A percentile compares a stretch with the other conserved stretches of the same genome.
These are phyloP conservation scores for Candida maris DNA, from an alignment of 805 yeast species.

Conservation along the genomic window DNA sequence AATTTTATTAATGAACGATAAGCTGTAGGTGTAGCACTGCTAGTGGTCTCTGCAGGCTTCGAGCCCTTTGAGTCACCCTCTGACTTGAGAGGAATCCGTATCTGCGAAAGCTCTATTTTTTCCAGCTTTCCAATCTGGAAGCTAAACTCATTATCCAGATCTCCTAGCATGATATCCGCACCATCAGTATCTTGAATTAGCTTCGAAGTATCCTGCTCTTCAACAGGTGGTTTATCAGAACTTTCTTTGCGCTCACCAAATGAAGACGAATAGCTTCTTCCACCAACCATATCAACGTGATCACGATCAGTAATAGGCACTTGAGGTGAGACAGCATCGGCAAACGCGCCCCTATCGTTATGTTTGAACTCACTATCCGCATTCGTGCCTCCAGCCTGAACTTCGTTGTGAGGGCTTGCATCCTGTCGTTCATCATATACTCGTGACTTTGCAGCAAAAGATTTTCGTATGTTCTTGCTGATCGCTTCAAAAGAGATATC, in stretches of 20 bases:
- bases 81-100: slow-evolving; percentile 22
- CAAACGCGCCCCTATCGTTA: slow-evolving; percentile 2
- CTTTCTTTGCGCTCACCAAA: slow-evolving; percentile 3
- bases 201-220: slow-evolving; percentile 5
- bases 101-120: slow-evolving; percentile 28
- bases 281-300: too few relatives aligned
- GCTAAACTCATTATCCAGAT: slow-evolving; percentile 23
- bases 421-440: slow-evolving; percentile 9
- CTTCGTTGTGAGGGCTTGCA: too few relatives aligned
- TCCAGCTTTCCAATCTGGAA: slow-evolving; percentile 27
- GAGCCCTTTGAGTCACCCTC: slow-evolving; percentile 7
- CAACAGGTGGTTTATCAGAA: background rate
- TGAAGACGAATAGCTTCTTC: too few relatives aligned
- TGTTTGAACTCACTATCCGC: too few relatives aligned
- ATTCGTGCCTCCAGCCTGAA: too few relatives aligned
- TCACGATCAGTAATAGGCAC: too few relatives aligned
- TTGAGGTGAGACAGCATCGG: too few relatives aligned
- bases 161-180: slow-evolving; percentile 20
- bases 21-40: slow-evolving; percentile 21
- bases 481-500: slow-evolving; percentile 31
- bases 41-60: slow-evolving; percentile 15
- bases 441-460: slow-evolving; percentile 24
- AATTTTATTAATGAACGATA: slow-evolving; percentile 30
- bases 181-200: slow-evolving; percentile 18
- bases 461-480: slow-evolving; percentile 29